phyloP scores from a whole-genome alignment of 73 alveolate species.

The Paramecium sexaurelia region DNA sequence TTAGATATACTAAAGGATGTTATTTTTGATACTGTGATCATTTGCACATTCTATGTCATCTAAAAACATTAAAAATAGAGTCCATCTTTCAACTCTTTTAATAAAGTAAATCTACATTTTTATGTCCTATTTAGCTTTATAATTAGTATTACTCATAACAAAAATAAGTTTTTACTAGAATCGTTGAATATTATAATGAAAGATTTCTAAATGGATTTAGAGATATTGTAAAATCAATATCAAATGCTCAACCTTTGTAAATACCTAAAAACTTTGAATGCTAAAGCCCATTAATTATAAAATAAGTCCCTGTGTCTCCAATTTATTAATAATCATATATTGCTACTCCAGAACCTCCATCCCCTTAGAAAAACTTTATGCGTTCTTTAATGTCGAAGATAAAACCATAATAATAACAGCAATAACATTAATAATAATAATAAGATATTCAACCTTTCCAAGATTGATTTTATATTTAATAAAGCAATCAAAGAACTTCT shows the following conservation, averaged over 20 bases:
- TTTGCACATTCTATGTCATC: slow-evolving; percentile 3
- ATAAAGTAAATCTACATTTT: not conserved
- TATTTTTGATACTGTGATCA: not conserved
- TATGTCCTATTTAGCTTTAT: not conserved
- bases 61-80: not conserved
- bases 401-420: not conserved
- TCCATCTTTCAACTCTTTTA: not conserved
- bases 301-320: not conserved
- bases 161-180: not conserved
- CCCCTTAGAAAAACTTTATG: not conserved
- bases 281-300: not conserved
- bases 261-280: not conserved
- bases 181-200: not conserved
- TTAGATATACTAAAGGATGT: not conserved
- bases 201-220: not conserved
- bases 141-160: not conserved
- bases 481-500: slow-evolving; percentile 28
- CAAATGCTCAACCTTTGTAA: not conserved
- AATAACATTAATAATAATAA: not conserved
- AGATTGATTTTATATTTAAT: not conserved
- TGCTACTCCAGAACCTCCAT: slow-evolving; percentile 2
- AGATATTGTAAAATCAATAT: not conserved
- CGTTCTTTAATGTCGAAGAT: not conserved
- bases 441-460: not conserved
- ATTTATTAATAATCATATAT: not conserved